A percentile compares a stretch with the other conserved stretches of the same genome.
phyloP scores from a whole-genome alignment of 768 basidiomycete genomes.

The Cubamyces lactineus region DNA sequence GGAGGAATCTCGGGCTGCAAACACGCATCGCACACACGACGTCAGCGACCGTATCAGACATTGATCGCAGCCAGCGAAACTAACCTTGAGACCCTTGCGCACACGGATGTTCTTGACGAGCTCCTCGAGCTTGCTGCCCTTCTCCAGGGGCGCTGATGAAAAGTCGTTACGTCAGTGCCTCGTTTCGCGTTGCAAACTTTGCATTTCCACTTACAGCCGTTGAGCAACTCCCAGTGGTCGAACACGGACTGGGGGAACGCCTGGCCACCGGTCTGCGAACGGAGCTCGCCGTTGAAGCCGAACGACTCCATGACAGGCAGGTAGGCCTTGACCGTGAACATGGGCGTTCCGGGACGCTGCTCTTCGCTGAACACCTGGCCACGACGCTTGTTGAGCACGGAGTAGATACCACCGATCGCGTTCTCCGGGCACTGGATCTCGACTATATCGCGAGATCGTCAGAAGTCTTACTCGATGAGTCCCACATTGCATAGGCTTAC shows the following conservation, averaged over 20 bases:
- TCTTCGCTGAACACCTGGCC: conserved; percentile 98
- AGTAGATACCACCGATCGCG: conserved; percentile 98
- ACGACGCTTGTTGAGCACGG: conserved; percentile 91
- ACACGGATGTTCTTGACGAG: conserved; percentile 80
- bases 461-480: conserved; percentile 3
- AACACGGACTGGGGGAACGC: conserved; percentile 97
- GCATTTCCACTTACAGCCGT: conserved; percentile 60
- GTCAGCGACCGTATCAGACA: not conserved
- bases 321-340: conserved; percentile 99
- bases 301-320: conserved; percentile 91
- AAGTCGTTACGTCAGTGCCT: conserved; percentile 10
- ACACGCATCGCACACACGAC: conserved; percentile 9
- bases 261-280: conserved; percentile 91
- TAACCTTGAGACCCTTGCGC: conserved; percentile 94
- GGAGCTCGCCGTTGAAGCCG: conserved; percentile 97
- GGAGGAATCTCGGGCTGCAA: conserved; percentile 82
- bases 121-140: conserved; percentile 90
- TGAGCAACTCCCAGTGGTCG: conserved; percentile 91
- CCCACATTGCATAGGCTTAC: conserved; percentile 42
- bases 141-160: conserved; percentile 72
- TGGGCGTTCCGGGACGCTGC: conserved; percentile 95
- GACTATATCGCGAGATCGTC: conserved; percentile 48
- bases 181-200: conserved; percentile 14
- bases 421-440: conserved; percentile 98
- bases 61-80: conserved; percentile 9